Percentiles rank a stretch among this genome's conserved stretches.
phyloP scores from a whole-genome alignment of 176 grass and related monocot species.

The Pharus latifolius region DNA sequence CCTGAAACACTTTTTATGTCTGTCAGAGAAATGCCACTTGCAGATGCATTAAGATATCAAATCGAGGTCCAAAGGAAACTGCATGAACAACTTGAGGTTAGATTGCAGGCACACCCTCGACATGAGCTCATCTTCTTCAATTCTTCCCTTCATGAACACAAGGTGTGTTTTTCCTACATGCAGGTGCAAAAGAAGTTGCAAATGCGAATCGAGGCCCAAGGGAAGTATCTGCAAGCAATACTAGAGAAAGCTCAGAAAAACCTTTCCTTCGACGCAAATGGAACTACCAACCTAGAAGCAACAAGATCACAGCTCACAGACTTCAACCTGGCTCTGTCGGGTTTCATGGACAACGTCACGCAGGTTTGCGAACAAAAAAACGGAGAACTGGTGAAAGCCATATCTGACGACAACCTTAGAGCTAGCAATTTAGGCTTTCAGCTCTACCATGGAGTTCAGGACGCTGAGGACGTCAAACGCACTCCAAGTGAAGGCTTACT shows the following conservation, averaged over 20 bases:
- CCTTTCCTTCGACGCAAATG: conserved; percentile 36
- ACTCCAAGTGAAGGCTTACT: conserved; percentile 23
- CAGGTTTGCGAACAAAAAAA: conserved; percentile 40
- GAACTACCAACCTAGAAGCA: conserved; percentile 31
- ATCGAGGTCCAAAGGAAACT: conserved; percentile 82
- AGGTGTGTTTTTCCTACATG: neutral
- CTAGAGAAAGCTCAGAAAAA: conserved; percentile 65
- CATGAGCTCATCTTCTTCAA: neutral
- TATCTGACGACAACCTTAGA: conserved; percentile 35
- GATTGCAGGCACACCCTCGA: neutral
- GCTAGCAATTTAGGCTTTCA: conserved; percentile 25
- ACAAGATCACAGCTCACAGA: conserved; percentile 49
- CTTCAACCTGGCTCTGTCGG: conserved; percentile 60
- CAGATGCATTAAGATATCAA: conserved; percentile 63
- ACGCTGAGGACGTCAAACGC: conserved; percentile 32
- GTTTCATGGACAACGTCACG: conserved; percentile 42
- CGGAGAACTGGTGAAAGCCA: conserved; percentile 28
- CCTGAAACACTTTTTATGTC: neutral
- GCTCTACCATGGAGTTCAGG: conserved; percentile 30
- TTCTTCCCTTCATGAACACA: neutral
- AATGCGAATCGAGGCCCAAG: conserved; percentile 94
- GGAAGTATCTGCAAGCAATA: conserved; percentile 79
- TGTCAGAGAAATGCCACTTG: conserved; percentile 61
- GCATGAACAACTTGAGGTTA: conserved; percentile 77
- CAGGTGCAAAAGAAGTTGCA: conserved; percentile 98